Base-by-base conservation (phyloP, 129 eudicot genomes). In the Glebionis coronaria region DNA sequence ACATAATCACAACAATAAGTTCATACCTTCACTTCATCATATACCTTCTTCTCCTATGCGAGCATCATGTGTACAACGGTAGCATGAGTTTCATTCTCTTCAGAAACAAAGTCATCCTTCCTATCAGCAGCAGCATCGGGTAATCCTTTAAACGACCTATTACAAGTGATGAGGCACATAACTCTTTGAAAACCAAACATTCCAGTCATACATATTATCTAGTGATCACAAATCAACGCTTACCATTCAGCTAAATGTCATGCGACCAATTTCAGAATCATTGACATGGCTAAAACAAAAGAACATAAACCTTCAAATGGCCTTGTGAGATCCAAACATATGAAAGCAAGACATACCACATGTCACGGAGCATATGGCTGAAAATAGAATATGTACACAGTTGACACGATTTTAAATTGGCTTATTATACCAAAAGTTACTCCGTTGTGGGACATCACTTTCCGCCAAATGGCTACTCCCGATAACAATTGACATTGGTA, bases 41-140 rank as follows among this genome's bases (percentile, higher is more conserved):
- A 94, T 12, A 94, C 81, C 90, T 94, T 94, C 72, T 94, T 89
- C 80, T 94, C 99, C 99, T 97, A 94, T 35, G 99, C 99, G 57
- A 94, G 87, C 88, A 94, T 82, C 87, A 89, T 94, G 77, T 94
- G 97, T 79, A 94, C 63, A 42, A 94, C 99, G 0, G 97, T 89
- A 28, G 99, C 97, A 80, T 94, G 99, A 5, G 97, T 94, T 78
- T 94, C 99, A 52, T 94, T 73, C 81, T 94, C 97, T 79, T 94
- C 99, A 1, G 93, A 89, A 76, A 89, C 99, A 63, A 89, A 89
- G 56, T 89, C 97, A 73, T 94, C 97, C 58, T 72, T 73, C 29
- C 57, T 74, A 70, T 93, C 98, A 54, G 87, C 85, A n/a, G n/a
- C n/a, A n/a, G 78, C 74, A 63, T 84, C 85, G 0, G 79, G 75